Percentiles rank a stretch among this genome's conserved stretches.
phyloP scores from a whole-genome alignment of 2,329 filamentous ascomycete genomes.

The Ophioceras dolichostomum region DNA sequence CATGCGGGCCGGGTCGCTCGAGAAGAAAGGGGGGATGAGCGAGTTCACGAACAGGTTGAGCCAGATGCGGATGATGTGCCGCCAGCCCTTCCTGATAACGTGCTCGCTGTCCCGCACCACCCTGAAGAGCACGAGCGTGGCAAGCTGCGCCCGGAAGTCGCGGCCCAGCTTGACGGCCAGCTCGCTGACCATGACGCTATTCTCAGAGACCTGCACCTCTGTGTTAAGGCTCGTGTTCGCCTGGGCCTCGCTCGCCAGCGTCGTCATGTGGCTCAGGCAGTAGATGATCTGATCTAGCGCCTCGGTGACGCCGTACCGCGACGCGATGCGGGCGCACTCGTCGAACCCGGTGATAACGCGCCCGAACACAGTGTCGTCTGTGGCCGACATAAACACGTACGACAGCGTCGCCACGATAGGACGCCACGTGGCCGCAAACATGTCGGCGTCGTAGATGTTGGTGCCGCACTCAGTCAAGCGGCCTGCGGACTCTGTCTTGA shows the following conservation, averaged over 20 bases:
- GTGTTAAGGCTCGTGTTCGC: slow-evolving; percentile 87
- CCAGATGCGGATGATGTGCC: slow-evolving; percentile 80
- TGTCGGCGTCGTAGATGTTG: slow-evolving; percentile 92
- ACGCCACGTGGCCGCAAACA: slow-evolving; percentile 94
- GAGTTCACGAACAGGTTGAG: slow-evolving; percentile 95
- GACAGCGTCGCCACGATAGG: slow-evolving; percentile 90
- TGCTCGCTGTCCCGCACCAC: slow-evolving; percentile 78
- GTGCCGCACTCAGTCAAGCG: slow-evolving; percentile 72
- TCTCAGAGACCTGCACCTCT: slow-evolving; percentile 83
- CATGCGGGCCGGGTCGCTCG: slow-evolving; percentile 47
- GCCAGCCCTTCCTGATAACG: slow-evolving; percentile 66
- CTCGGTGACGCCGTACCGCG: slow-evolving; percentile 70
- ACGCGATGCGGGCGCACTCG: slow-evolving; percentile 87
- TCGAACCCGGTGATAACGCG: slow-evolving; percentile 91
- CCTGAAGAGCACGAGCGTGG: slow-evolving; percentile 88
- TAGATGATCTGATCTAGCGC: slow-evolving; percentile 89
- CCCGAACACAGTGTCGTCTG: slow-evolving; percentile 89
- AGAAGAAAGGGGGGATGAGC: slow-evolving; percentile 70
- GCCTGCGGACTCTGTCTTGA: slow-evolving; percentile 69
- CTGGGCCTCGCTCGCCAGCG: slow-evolving; percentile 60
- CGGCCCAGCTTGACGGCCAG: slow-evolving; percentile 90
- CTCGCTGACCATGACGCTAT: slow-evolving; percentile 97
- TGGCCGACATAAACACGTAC: slow-evolving; percentile 98
- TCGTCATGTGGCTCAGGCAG: slow-evolving; percentile 82
- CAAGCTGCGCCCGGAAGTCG: slow-evolving; percentile 86